These are phyloP conservation scores for Meira miltonrushii DNA, from an alignment of 1,284 basidiomycete genomes.

Conservation along the genomic window DNA sequence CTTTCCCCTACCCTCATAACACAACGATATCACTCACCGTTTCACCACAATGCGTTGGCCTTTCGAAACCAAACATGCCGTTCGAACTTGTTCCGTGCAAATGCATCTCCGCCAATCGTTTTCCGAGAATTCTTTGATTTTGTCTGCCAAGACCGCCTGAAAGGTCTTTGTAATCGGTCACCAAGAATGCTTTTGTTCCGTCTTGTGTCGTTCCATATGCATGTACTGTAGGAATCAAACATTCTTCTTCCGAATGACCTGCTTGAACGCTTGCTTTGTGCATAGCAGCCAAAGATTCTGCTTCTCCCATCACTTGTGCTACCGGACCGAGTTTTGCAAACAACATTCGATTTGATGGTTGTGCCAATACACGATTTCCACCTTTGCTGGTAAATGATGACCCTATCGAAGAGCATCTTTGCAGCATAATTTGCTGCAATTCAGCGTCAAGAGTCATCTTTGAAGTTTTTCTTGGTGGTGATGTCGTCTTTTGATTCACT, in stretches of 20 bases:
- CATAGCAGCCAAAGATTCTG: slow-evolving; percentile 10
- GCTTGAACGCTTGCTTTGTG: slow-evolving; percentile 5
- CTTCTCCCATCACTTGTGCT: slow-evolving; percentile 12
- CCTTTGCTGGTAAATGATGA: neutral
- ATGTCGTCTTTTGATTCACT: too few species aligned
- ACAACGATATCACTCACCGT: slow-evolving; percentile 11
- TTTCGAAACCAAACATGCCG: slow-evolving; percentile 15
- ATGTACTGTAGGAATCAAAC: slow-evolving; percentile 16
- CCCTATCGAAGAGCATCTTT: slow-evolving; percentile 1
- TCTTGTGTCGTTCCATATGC: slow-evolving; percentile 11
- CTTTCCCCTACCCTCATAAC: neutral
- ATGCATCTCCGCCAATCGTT: slow-evolving; percentile 18
- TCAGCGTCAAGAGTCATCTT: slow-evolving; percentile 7
- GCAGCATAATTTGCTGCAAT: slow-evolving; percentile 2
- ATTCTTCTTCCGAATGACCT: slow-evolving; percentile 3
- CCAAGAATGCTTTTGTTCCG: slow-evolving; percentile 12
- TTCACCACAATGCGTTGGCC: slow-evolving; percentile 19
- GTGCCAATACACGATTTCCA: neutral
- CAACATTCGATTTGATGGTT: slow-evolving; percentile 10
- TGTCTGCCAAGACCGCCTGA: neutral
- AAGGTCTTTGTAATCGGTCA: slow-evolving; percentile 18
- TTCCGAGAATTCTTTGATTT: slow-evolving; percentile 13
- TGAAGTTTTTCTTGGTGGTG: neutral
- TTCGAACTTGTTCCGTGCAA: slow-evolving; percentile 8
- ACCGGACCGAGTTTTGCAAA: slow-evolving; percentile 2